phyloP scores from a whole-genome alignment of 306 rosid species.

The Crataegus laevigata region DNA sequence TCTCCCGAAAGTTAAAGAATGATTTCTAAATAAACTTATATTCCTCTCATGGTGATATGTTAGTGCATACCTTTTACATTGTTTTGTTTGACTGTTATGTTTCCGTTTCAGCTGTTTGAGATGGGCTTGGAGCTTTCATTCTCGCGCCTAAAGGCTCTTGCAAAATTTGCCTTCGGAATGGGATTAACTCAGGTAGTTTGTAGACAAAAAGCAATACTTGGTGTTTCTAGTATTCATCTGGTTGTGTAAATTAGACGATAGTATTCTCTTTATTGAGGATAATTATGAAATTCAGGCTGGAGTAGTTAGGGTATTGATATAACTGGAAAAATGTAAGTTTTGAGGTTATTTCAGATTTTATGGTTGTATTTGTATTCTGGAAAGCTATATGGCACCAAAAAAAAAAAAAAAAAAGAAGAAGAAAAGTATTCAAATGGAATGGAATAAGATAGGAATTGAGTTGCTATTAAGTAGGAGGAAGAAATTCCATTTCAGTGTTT shows the following conservation, averaged over 20 bases:
- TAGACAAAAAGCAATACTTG: constrained; percentile 2
- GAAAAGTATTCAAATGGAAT: neutral
- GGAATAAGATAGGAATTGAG: neutral
- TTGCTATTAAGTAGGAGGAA: neutral
- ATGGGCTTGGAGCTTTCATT: constrained; percentile 99
- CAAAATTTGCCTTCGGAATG: constrained; percentile 92
- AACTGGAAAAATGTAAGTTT: neutral
- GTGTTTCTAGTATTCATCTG: neutral
- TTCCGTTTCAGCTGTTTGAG: constrained; percentile 79
- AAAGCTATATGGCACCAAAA: neutral
- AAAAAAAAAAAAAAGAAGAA: too few species aligned
- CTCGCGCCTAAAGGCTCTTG: constrained; percentile 97
- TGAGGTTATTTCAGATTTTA: neutral
- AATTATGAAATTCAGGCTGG: neutral
- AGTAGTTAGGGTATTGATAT: neutral
- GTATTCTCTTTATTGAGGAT: neutral
- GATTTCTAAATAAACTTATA: neutral
- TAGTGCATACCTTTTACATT: neutral
- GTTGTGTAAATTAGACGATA: neutral
- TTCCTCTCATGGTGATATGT: constrained; percentile 1
- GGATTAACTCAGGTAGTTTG: constrained; percentile 88
- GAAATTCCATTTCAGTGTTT: neutral
- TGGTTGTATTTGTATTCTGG: neutral
- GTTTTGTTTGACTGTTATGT: constrained; percentile 14
- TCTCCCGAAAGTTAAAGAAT: neutral